Evolutionary conservation across 257 asterid species (phyloP), one percentile per base, ranked within the genome.

Genomic region (Jaltomata sinuosa): DNA sequence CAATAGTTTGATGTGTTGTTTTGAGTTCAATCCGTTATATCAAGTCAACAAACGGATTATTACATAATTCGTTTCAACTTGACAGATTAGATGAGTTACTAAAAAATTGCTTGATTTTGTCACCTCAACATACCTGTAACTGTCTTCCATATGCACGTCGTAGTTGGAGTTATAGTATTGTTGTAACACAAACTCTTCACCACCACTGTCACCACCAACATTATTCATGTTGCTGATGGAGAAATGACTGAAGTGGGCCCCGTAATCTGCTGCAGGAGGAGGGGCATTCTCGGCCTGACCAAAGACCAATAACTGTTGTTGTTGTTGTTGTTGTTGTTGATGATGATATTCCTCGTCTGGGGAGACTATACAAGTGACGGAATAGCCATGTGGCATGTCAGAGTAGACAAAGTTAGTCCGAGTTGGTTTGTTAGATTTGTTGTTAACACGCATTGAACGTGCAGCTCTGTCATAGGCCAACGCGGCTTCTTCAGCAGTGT

Each of bases 401-500:
- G 97, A 94, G 91, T 94, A 94, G 38, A 94, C 96, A 71, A 94
- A 94, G 87, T 94, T 94, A 32, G 98, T 94, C n/a, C 97, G 92
- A 8, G 93, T 95, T 34, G 82, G 82, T 49, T 77, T 77, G 62
- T 90, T 67, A 69, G 94, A 87, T 83, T 83, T 77, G 62, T 9
- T 77, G 3, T 77, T 83, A 25, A 92, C 95, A 0, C 96, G 92
- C 97, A 95, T 93, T 85, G 98, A 93, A 3, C 97, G 90, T 0
- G 98, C 97, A 1, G 98, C 94, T 83, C 97, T 86, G 88, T 95
- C 97, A 85, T 94, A 94, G 9, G 97, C 97, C 87, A 94, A 68
- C 0, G 98, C 98, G 1, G 98, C 98, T 84, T 94, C 98, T 87
- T 94, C 98, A 0, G 98, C 97, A 1, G 98, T 94, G 90, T 94